Conservation (phyloP, 2,329 filamentous ascomycete genomes). For the Pseudogymnoascus sp. region DNA sequence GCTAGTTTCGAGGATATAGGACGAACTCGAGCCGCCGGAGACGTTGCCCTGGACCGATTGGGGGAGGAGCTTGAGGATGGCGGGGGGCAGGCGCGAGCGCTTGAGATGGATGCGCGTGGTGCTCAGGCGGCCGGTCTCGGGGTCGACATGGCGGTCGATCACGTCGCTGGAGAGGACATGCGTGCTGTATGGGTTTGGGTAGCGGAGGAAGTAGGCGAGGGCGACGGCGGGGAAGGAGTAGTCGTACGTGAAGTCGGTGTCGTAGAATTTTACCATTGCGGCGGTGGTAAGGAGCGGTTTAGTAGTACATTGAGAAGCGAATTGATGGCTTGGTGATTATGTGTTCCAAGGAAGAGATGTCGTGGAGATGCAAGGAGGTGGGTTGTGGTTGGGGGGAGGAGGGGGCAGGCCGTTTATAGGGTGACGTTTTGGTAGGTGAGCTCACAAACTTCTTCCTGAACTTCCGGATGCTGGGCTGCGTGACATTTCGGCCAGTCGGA, state of each 20-base stretch:
- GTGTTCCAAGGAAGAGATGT: background rate
- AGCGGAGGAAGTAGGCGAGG: conserved; percentile 82
- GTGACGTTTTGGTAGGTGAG: conserved; percentile 7
- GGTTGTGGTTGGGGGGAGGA: conserved; percentile 10
- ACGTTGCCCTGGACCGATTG: conserved; percentile 44
- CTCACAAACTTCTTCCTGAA: conserved; percentile 6
- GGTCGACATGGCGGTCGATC: conserved; percentile 66
- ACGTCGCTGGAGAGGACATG: conserved; percentile 81
- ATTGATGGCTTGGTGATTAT: background rate
- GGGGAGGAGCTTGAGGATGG: conserved; percentile 69
- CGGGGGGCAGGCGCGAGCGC: conserved; percentile 67
- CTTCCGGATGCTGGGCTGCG: conserved; percentile 6
- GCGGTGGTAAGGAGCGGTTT: conserved; percentile 8
- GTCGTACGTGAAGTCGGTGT: conserved; percentile 62
- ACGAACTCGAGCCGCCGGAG: conserved; percentile 57
- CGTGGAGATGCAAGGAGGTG: conserved; percentile 15
- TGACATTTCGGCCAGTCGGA: conserved; percentile 5
- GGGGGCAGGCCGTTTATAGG: background rate
- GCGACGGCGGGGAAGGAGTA: conserved; percentile 80
- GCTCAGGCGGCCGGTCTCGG: conserved; percentile 63
- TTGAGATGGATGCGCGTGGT: conserved; percentile 77
- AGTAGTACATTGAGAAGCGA: conserved; percentile 8
- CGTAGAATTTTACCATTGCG: conserved; percentile 31
- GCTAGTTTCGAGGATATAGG: conserved; percentile 73
- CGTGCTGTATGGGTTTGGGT: conserved; percentile 76